Evolutionary conservation across 2,329 filamentous ascomycete species (phyloP).

Genomic region (Pyricularia pennisetigena): DNA sequence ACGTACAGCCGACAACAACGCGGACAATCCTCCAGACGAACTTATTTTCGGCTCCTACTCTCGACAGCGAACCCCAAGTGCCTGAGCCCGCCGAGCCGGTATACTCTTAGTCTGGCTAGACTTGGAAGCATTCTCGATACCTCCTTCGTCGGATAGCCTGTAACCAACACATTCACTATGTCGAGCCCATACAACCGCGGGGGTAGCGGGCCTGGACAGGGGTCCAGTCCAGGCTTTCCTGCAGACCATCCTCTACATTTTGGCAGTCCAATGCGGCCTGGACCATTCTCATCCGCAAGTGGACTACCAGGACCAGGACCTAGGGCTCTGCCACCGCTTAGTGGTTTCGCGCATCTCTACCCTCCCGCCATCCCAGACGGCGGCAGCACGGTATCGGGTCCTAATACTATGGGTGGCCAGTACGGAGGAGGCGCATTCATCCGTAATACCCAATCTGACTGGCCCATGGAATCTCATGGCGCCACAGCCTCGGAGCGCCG

Average conservation of each 20-base stretch:
- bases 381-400: constrained; percentile 25
- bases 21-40: background rate
- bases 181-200: constrained; percentile 30
- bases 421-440: background rate
- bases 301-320: constrained; percentile 25
- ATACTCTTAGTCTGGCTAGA: background rate
- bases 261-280: background rate
- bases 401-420: background rate
- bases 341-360: constrained; percentile 41
- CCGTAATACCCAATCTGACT: background rate
- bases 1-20: background rate
- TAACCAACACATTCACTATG: constrained; percentile 20
- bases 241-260: constrained; percentile 19
- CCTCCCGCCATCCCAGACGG: background rate
- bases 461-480: background rate
- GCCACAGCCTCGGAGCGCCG: background rate
- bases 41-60: background rate
- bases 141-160: background rate
- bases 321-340: constrained; percentile 24
- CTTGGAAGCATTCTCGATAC: background rate
- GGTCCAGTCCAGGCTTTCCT: constrained; percentile 14
- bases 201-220: constrained; percentile 13
- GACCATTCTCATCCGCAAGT: constrained; percentile 20
- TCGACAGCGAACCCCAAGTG: background rate
- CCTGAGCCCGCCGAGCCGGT: background rate